A percentile compares a stretch with the other conserved stretches of the same genome.
phyloP scores from a whole-genome alignment of 1,284 basidiomycete genomes.

The Chondrostereum purpureum region DNA sequence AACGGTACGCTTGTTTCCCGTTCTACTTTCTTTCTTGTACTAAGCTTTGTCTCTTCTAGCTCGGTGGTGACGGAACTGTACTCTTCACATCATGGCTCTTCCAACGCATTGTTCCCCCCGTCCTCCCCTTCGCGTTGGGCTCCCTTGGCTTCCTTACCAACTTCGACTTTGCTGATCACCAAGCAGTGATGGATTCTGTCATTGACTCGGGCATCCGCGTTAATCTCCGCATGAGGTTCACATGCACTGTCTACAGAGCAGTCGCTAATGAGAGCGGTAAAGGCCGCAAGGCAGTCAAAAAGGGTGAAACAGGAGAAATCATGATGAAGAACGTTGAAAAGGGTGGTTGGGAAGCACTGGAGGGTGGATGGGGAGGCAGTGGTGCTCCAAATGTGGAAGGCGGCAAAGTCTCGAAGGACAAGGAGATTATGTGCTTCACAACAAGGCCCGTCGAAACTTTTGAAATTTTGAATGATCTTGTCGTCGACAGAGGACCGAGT shows the following conservation, averaged over 20 bases:
- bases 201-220: slow-evolving; percentile 94
- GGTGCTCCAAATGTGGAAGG: slow-evolving; percentile 29
- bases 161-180: slow-evolving; percentile 90
- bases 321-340: slow-evolving; percentile 87
- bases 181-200: slow-evolving; percentile 82
- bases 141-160: slow-evolving; percentile 98
- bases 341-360: slow-evolving; percentile 91
- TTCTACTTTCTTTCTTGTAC: slow-evolving; percentile 13
- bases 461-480: slow-evolving; percentile 96
- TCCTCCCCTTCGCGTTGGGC: slow-evolving; percentile 96
- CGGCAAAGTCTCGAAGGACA: slow-evolving; percentile 65
- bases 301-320: slow-evolving; percentile 88
- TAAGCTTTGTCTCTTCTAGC: slow-evolving; percentile 34
- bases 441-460: slow-evolving; percentile 95
- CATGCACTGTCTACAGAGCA: slow-evolving; percentile 94
- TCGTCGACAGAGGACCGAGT: slow-evolving; percentile 96
- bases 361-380: slow-evolving; percentile 57
- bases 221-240: slow-evolving; percentile 98
- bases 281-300: slow-evolving; percentile 80
- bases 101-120: slow-evolving; percentile 95
- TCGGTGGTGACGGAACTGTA: slow-evolving; percentile 97
- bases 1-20: slow-evolving; percentile 56
- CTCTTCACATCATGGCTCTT: slow-evolving; percentile 99
- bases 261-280: slow-evolving; percentile 66
- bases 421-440: slow-evolving; percentile 97